Percentiles rank a stretch among this genome's conserved stretches.
These are phyloP conservation scores for Aethionema arabicum DNA, from an alignment of 345 rosid species.

Conservation along the genomic window DNA sequence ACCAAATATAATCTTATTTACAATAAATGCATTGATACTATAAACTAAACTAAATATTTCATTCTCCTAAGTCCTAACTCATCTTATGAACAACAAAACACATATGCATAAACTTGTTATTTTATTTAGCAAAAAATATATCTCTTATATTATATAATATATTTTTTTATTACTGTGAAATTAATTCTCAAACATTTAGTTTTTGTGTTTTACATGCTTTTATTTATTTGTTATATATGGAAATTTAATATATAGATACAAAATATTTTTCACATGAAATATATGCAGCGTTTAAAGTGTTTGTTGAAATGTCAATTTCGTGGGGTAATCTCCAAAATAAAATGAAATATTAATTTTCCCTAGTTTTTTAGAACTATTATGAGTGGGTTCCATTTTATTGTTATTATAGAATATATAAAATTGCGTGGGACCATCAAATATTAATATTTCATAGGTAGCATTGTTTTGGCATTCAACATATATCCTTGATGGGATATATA, in stretches of 20 bases:
- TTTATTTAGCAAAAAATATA: no score
- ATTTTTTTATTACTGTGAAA: no score
- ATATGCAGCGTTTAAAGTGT: neutral
- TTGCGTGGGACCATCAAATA: constrained; percentile 19
- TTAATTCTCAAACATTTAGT: neutral
- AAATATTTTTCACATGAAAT: neutral
- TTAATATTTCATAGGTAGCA: constrained; percentile 22
- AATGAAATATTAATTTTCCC: no score
- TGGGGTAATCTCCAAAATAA: no score
- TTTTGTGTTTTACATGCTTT: no score
- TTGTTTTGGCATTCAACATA: constrained; percentile 26
- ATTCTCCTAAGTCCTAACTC: neutral
- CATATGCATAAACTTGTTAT: neutral
- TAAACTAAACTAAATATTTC: neutral
- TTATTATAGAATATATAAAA: constrained; percentile 11
- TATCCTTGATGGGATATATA: neutral
- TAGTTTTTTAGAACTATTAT: no score
- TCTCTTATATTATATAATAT: no score
- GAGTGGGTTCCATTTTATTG: no score
- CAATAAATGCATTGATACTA: no score
- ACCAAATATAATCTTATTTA: no score
- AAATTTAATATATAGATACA: neutral
- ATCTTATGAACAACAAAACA: neutral
- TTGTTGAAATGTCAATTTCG: neutral
- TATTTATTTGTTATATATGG: neutral